phyloP scores from a whole-genome alignment of 495 filamentous ascomycete species.

The Jackrogersella multiformis region DNA sequence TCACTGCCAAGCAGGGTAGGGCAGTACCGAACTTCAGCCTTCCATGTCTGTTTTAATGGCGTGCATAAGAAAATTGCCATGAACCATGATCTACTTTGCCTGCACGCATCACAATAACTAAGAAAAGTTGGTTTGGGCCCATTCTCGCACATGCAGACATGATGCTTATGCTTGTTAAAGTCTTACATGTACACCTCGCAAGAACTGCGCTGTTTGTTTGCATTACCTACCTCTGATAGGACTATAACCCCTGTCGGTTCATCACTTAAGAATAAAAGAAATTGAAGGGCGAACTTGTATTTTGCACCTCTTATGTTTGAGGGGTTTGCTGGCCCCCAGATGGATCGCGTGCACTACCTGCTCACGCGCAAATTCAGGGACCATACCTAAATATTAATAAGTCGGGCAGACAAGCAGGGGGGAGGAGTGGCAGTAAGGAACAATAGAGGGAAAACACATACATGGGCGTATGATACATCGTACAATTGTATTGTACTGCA shows the following conservation, averaged over 20 bases:
- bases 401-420: conserved; percentile 29
- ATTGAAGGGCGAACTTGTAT: conserved; percentile 15
- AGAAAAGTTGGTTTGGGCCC: conserved; percentile 46
- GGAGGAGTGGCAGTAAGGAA: background rate
- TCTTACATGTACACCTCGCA: conserved; percentile 30
- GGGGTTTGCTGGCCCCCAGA: conserved; percentile 21
- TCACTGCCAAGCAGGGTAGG: conserved; percentile 28
- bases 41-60: conserved; percentile 43
- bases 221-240: conserved; percentile 37
- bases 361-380: conserved; percentile 36
- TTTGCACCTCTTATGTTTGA: conserved; percentile 17
- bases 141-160: conserved; percentile 45
- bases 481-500: conserved; percentile 35
- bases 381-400: conserved; percentile 12
- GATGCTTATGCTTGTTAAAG: conserved; percentile 45
- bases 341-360: conserved; percentile 36
- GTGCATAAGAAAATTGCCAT: conserved; percentile 46
- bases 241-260: conserved; percentile 28
- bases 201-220: conserved; percentile 38
- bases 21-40: conserved; percentile 42
- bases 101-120: conserved; percentile 46
- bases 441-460: background rate
- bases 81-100: conserved; percentile 49
- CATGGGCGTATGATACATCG: too few species aligned
- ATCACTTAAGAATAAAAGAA: conserved; percentile 11